Evolutionary conservation across 169 alveolate genomes (phyloP), one percentile per base, ranked within the genome.

Genomic region (Blepharisma undulans): DNA sequence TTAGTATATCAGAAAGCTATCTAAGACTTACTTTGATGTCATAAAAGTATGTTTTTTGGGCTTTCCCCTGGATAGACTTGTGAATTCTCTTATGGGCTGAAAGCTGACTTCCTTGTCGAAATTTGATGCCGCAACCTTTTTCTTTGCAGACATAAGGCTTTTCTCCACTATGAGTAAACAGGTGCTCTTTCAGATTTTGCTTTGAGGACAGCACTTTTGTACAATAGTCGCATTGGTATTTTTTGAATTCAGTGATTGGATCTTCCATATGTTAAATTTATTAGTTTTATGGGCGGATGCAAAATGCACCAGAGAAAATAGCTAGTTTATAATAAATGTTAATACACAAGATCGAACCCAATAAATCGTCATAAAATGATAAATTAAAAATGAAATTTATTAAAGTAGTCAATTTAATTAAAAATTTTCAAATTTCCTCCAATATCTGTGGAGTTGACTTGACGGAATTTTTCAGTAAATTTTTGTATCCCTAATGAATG

Each of bases 41-140:
- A 5, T 48, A 48, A 48, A 48, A 48, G 66, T 48, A 48, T 5
- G 66, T 18, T 48, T 48, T 48, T 48, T 48, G 66, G 66, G 66
- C 66, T 48, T 48, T 48, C 12, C 66, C 66, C 66, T 48, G 66
- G 66, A 48, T 48, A 48, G 66, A 74, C 18, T 29, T 74, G 89
- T 80, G 92, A 59, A 86, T 87, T 87, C 81, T 93, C 72, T 90
- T 93, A 81, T 93, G 95, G 30, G 81, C 76, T n/a, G 92, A 91
- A 4, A 93, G 90, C 36, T 93, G 88, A 0, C 94, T 93, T 88
- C 94, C 76, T 82, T 93, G 93, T n/a, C 94, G 77, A 81, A 93
- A 93, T 14, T 84, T 30, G 22, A 36, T 90, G 27, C 34, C n/a
- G 25, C 95, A 93, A 14, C 92, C 90, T 29, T 91, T 84, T 18